Conservation (phyloP, 495 filamentous ascomycete species). For the Neurospora sp. region DNA sequence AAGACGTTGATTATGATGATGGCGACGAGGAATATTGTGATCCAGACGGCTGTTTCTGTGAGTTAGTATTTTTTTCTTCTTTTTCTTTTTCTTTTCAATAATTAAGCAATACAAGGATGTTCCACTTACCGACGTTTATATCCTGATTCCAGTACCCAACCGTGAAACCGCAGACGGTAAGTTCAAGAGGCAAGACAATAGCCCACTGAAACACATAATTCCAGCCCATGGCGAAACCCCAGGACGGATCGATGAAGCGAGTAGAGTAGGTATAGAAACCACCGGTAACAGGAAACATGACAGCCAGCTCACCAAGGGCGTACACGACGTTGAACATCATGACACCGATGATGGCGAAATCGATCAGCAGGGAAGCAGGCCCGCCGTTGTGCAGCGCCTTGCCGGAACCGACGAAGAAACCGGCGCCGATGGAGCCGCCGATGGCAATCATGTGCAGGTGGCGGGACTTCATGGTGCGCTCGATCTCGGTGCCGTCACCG, state of each 20-base stretch:
- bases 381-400: conserved; percentile 34
- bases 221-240: conserved; percentile 86
- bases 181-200: conserved; percentile 45
- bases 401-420: conserved; percentile 47
- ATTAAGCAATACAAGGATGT: no score
- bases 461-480: conserved; percentile 53
- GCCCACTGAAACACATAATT: conserved; percentile 62
- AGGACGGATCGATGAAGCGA: conserved; percentile 64
- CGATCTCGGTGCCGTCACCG: conserved; percentile 28
- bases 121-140: conserved; percentile 39
- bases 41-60: conserved; percentile 44
- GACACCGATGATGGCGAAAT: conserved; percentile 45
- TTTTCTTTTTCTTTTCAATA: no score
- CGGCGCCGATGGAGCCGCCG: conserved; percentile 62
- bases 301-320: conserved; percentile 63
- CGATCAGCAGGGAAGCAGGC: conserved; percentile 40
- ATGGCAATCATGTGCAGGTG: conserved; percentile 73
- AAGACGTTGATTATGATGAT: conserved; percentile 60
- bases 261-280: conserved; percentile 56
- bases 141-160: conserved; percentile 47
- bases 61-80: no score
- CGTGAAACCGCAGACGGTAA: conserved; percentile 44
- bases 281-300: conserved; percentile 58
- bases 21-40: conserved; percentile 43
- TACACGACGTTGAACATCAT: conserved; percentile 53